Evolutionary conservation across 83 land plant genomes (phyloP).

Genomic region (Diphasiastrum complanatum): DNA sequence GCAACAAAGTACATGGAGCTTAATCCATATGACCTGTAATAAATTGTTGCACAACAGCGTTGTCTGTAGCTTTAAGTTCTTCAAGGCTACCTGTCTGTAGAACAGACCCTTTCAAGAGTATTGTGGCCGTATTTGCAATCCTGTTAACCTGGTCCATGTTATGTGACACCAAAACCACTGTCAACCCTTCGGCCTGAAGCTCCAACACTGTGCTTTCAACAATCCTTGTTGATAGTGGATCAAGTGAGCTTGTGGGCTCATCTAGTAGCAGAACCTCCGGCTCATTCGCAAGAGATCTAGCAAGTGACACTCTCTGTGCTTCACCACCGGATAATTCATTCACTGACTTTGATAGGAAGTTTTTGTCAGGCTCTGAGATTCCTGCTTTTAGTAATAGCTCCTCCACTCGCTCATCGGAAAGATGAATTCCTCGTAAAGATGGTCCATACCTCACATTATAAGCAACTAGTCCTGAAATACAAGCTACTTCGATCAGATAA

Average conservation of each 20-base stretch:
- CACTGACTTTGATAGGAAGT: conserved; percentile 7
- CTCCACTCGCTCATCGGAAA: conserved; percentile 1
- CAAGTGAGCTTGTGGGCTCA: conserved; percentile 17
- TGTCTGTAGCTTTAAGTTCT: neutral
- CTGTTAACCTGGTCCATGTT: conserved; percentile 12
- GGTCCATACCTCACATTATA: conserved; percentile 24
- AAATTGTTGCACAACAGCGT: neutral
- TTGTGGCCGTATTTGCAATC: neutral
- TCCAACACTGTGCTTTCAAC: conserved; percentile 14
- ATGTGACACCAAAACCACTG: conserved; percentile 16
- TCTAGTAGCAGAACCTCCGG: conserved; percentile 20
- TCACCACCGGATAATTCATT: conserved; percentile 16
- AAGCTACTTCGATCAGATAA: too few species aligned
- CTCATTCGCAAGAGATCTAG: conserved; percentile 18
- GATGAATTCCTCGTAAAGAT: neutral
- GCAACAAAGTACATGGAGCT: too few species aligned
- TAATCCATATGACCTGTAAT: too few species aligned
- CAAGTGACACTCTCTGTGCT: conserved; percentile 18
- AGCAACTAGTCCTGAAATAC: conserved; percentile 12
- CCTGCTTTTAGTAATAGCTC: conserved; percentile 10
- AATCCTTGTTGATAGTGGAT: conserved; percentile 12
- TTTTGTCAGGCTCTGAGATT: conserved; percentile 1
- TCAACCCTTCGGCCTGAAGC: conserved; percentile 10
- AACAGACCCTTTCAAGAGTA: conserved; percentile 3
- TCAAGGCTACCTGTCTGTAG: conserved; percentile 1